Percentiles rank a stretch among this genome's conserved stretches.
phyloP scores from a whole-genome alignment of 371 early-diverging fungal genomes.

The Gilbertella persicaria region DNA sequence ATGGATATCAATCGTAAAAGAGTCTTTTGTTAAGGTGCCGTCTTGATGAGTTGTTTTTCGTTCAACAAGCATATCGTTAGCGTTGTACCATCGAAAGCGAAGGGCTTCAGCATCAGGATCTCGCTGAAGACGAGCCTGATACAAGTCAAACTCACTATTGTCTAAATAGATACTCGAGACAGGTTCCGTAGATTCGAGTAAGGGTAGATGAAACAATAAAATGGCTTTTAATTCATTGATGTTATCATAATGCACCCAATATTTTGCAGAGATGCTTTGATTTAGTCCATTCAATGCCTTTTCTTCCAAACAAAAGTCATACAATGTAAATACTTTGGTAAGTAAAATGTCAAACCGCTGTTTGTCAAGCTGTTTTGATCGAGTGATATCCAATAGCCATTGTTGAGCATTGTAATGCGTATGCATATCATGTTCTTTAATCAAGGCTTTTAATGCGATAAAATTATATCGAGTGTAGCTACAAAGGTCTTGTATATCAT shows the following conservation, averaged over 20 bases:
- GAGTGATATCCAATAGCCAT: too few relatives aligned
- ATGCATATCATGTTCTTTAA: too few relatives aligned
- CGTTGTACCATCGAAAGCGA: slow-evolving; percentile 91
- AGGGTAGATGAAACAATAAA: slow-evolving; percentile 92
- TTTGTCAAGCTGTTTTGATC: too few relatives aligned
- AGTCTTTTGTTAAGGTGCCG: slow-evolving; percentile 94
- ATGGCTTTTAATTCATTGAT: slow-evolving; percentile 90
- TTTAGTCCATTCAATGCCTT: too few relatives aligned
- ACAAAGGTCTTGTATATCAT: too few relatives aligned
- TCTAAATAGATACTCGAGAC: slow-evolving; percentile 98
- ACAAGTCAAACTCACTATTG: slow-evolving; percentile 85
- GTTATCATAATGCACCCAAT: slow-evolving; percentile 97
- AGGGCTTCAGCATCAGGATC: slow-evolving; percentile 87
- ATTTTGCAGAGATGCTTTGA: too few relatives aligned
- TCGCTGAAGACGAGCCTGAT: slow-evolving; percentile 83
- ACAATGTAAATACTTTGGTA: too few relatives aligned
- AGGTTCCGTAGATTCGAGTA: slow-evolving; percentile 58
- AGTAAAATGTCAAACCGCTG: too few relatives aligned
- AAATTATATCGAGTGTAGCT: too few relatives aligned
- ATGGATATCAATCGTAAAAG: slow-evolving; percentile 91
- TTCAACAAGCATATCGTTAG: slow-evolving; percentile 42
- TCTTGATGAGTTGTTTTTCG: slow-evolving; percentile 58
- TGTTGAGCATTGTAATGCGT: too few relatives aligned
- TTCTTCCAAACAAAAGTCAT: too few relatives aligned
- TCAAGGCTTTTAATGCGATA: too few relatives aligned